Percentiles rank a stretch among this genome's conserved stretches.
Evolutionary conservation across 768 basidiomycete genomes (phyloP).

Genomic region (Grammothele lineata): DNA sequence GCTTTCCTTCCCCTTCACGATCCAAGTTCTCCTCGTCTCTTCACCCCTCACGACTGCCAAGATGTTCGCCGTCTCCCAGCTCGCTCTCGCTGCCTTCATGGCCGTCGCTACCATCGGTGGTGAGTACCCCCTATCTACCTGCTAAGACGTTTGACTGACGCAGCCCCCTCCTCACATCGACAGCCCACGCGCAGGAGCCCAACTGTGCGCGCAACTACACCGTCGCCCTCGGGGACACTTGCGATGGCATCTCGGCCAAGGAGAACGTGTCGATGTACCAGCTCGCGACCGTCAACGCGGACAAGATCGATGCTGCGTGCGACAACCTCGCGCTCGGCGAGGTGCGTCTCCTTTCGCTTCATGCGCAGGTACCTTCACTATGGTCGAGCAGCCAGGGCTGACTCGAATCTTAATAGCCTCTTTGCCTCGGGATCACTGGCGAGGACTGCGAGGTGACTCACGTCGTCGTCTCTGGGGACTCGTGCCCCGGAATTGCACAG

Average conservation of each 20-base stretch:
- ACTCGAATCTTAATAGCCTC: constrained; percentile 21
- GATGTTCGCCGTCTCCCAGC: no score
- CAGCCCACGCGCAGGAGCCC: constrained; percentile 9
- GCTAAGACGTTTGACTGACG: no score
- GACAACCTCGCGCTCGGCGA: constrained; percentile 51
- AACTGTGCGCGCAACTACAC: constrained; percentile 49
- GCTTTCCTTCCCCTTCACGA: no score
- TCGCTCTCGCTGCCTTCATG: no score
- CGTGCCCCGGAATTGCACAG: constrained; percentile 41
- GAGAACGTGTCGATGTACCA: constrained; percentile 41
- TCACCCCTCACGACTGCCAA: no score
- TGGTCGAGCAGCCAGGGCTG: neutral
- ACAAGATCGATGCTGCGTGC: constrained; percentile 47
- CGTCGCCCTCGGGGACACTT: constrained; percentile 49
- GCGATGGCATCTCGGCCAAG: constrained; percentile 47
- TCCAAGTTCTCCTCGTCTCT: no score
- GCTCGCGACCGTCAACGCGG: constrained; percentile 48
- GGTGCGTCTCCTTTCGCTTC: constrained; percentile 25
- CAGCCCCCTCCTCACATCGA: neutral
- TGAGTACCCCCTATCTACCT: no score
- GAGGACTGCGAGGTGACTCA: constrained; percentile 55
- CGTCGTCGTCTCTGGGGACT: constrained; percentile 44
- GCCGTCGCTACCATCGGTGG: no score
- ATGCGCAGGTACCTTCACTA: neutral
- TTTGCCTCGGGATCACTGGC: constrained; percentile 53